Evolutionary conservation across 106 monocot genomes (phyloP).

Genomic region (Dendrobium catenatum): DNA sequence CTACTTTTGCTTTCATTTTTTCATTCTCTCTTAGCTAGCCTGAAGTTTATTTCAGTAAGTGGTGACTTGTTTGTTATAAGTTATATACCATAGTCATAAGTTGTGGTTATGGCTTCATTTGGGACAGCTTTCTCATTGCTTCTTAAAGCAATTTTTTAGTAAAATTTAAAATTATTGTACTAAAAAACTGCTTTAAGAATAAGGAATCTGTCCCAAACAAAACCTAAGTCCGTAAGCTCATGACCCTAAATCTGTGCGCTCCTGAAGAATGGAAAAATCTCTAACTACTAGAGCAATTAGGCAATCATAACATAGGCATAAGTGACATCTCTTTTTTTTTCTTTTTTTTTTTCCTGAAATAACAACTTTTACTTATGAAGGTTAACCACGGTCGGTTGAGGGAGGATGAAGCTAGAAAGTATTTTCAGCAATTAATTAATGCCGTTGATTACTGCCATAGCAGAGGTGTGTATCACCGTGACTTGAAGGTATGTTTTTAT

Average conservation of each 20-base stretch:
- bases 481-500: slow-evolving; percentile 36
- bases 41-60: not conserved
- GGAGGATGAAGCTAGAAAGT: slow-evolving; percentile 52
- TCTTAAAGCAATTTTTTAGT: too few relatives aligned
- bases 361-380: slow-evolving; percentile 5
- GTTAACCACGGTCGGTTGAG: slow-evolving; percentile 45
- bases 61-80: too few relatives aligned
- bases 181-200: too few relatives aligned
- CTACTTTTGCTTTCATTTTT: not conserved
- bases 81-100: too few relatives aligned
- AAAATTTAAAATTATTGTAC: too few relatives aligned
- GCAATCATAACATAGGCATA: not conserved
- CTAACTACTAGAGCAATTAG: too few relatives aligned
- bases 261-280: too few relatives aligned
- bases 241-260: too few relatives aligned
- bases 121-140: too few relatives aligned
- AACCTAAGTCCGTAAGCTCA: too few relatives aligned
- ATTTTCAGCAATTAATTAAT: slow-evolving; percentile 54
- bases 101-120: too few relatives aligned
- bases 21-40: not conserved
- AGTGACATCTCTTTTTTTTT: not conserved
- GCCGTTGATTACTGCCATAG: slow-evolving; percentile 62
- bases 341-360: not conserved
- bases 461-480: slow-evolving; percentile 51
- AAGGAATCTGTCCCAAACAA: too few relatives aligned